Conservation (phyloP, 2,329 filamentous ascomycete genomes). For the Teratosphaeria destructans region DNA sequence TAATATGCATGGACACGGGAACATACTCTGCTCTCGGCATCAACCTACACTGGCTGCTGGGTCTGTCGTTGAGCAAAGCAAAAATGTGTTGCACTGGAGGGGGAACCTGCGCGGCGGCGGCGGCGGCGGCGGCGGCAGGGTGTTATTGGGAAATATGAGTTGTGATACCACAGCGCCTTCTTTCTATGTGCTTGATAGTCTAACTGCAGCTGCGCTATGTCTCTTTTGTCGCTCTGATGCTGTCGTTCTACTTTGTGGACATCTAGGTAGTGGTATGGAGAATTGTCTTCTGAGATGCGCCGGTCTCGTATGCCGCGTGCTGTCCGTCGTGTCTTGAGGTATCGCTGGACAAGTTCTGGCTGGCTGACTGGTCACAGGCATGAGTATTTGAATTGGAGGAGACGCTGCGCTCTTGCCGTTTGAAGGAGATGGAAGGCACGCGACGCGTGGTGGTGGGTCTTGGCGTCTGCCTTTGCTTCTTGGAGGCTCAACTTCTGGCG, state of each 20-base stretch:
- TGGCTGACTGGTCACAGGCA: background rate
- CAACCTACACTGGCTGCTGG: constrained; percentile 1
- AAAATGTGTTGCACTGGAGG: constrained; percentile 5
- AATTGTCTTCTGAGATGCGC: background rate
- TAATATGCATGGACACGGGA: background rate
- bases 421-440: background rate
- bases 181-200: constrained; percentile 8
- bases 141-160: constrained; percentile 5
- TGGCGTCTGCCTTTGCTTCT: background rate
- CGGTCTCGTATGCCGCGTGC: background rate
- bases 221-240: background rate
- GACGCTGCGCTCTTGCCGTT: background rate
- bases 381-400: background rate
- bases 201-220: background rate
- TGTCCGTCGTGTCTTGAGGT: background rate
- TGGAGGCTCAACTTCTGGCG: background rate
- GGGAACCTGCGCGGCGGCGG: constrained; percentile 1
- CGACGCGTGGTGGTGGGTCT: background rate
- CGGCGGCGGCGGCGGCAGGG: background rate
- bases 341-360: background rate
- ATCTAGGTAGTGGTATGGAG: background rate
- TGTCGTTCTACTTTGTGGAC: background rate
- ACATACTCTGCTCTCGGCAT: background rate
- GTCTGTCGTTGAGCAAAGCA: constrained; percentile 1
- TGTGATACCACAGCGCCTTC: constrained; percentile 24